Evolutionary conservation across 495 filamentous ascomycete genomes (phyloP).

Genomic region (Aspergillus mulundensis): DNA sequence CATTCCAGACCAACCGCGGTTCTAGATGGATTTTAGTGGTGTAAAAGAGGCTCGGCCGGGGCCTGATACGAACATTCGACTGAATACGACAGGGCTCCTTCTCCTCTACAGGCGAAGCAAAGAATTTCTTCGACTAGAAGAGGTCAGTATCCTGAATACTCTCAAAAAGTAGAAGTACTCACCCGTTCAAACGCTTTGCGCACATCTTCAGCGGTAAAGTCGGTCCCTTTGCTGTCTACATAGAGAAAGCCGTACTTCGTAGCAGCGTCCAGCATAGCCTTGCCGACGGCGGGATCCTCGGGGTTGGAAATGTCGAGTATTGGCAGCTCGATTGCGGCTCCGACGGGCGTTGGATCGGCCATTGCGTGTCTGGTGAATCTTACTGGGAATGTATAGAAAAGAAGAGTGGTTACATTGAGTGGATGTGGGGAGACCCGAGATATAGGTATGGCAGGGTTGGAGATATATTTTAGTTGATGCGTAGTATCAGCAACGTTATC

Average conservation of each 20-base stretch:
- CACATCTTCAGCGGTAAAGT: constrained; percentile 64
- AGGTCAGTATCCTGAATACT: neutral
- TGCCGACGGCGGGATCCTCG: constrained; percentile 56
- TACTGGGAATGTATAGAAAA: neutral
- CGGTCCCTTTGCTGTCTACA: constrained; percentile 63
- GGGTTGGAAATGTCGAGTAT: constrained; percentile 69
- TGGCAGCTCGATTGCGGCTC: constrained; percentile 58
- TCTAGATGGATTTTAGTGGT: constrained; percentile 38
- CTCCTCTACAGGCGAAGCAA: constrained; percentile 63
- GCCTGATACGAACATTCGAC: constrained; percentile 46
- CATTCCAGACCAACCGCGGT: constrained; percentile 87
- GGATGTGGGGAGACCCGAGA: neutral
- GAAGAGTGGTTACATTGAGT: neutral
- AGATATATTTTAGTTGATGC: neutral
- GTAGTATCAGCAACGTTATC: constrained; percentile 1
- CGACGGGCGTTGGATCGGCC: constrained; percentile 28
- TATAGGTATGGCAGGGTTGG: constrained; percentile 1
- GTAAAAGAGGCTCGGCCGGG: neutral
- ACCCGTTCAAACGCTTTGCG: constrained; percentile 75
- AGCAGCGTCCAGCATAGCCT: constrained; percentile 73
- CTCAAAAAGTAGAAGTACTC: constrained; percentile 9
- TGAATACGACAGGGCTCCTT: constrained; percentile 72
- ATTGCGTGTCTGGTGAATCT: constrained; percentile 23
- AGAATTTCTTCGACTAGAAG: constrained; percentile 70
- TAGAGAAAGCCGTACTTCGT: constrained; percentile 84